These are phyloP conservation scores for Lipomyces kockii DNA, from an alignment of 805 yeast species.

Conservation along the genomic window DNA sequence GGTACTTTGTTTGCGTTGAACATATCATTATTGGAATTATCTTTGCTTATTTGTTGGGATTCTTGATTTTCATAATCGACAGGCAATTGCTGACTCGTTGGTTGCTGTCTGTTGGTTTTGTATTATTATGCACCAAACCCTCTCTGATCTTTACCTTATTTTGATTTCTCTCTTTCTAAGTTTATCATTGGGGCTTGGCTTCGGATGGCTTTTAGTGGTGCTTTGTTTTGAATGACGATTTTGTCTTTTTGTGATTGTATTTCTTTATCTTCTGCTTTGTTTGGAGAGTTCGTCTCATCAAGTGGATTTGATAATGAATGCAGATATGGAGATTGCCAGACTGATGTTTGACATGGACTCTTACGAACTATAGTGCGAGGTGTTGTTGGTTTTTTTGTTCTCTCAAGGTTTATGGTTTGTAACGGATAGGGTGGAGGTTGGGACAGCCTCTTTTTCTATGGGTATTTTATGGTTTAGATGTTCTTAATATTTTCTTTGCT, in stretches of 20 bases:
- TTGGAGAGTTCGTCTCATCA: constrained; percentile 10
- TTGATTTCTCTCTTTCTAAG: not conserved
- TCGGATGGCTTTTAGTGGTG: not conserved
- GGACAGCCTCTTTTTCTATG: not conserved
- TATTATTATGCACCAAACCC: not conserved
- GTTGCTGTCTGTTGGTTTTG: not conserved
- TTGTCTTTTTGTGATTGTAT: constrained; percentile 3
- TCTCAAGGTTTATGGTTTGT: not conserved
- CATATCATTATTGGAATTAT: constrained; percentile 1
- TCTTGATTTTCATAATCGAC: not conserved
- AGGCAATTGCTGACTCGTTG: not conserved
- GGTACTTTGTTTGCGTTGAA: not conserved
- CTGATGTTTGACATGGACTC: not conserved
- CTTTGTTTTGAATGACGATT: not conserved
- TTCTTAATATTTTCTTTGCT: not conserved
- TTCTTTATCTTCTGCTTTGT: constrained; percentile 7
- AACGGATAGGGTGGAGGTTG: not conserved
- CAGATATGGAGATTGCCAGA: constrained; percentile 2
- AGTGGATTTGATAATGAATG: constrained; percentile 6
- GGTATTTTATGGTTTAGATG: not conserved
- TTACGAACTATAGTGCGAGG: not conserved
- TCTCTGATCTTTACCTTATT: not conserved
- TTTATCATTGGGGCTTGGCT: constrained; percentile 2
- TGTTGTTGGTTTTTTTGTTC: constrained; percentile 10
- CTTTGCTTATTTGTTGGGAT: constrained; percentile 1